These are phyloP conservation scores for Tuber umbilicatum DNA, from an alignment of 495 filamentous ascomycete genomes.

Conservation along the genomic window DNA sequence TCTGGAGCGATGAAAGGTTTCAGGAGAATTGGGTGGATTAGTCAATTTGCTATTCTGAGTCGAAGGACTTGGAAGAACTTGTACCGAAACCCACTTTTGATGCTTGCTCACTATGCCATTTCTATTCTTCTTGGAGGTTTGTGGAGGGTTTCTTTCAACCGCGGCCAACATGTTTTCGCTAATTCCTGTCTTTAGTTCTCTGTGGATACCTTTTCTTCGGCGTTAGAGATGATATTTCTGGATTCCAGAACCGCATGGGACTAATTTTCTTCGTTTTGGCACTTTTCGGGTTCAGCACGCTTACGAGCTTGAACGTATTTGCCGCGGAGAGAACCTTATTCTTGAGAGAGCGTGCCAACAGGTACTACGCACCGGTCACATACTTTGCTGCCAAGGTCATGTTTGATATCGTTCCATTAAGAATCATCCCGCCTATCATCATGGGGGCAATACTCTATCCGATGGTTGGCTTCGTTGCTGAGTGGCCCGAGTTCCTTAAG, in stretches of 20 bases:
- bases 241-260: constrained; percentile 97
- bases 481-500: constrained; percentile 75
- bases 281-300: constrained; percentile 90
- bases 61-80: constrained; percentile 93
- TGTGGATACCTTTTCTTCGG: constrained; percentile 96
- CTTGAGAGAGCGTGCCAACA: constrained; percentile 89
- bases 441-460: constrained; percentile 97
- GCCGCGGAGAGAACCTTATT: constrained; percentile 87
- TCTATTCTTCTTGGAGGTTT: constrained; percentile 71
- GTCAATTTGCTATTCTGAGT: constrained; percentile 85
- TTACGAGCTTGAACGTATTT: constrained; percentile 91
- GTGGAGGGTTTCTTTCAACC: background rate
- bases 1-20: constrained; percentile 63
- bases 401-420: constrained; percentile 89
- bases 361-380: constrained; percentile 95
- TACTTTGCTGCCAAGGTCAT: constrained; percentile 92
- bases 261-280: constrained; percentile 97
- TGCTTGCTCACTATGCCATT: constrained; percentile 99
- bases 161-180: background rate
- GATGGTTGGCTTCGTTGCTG: constrained; percentile 89
- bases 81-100: constrained; percentile 95
- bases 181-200: constrained; percentile 51
- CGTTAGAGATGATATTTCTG: constrained; percentile 86
- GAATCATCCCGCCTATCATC: constrained; percentile 90
- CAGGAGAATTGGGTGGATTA: constrained; percentile 64